phyloP scores from a whole-genome alignment of 768 basidiomycete genomes.

The Hygrophorus russula region DNA sequence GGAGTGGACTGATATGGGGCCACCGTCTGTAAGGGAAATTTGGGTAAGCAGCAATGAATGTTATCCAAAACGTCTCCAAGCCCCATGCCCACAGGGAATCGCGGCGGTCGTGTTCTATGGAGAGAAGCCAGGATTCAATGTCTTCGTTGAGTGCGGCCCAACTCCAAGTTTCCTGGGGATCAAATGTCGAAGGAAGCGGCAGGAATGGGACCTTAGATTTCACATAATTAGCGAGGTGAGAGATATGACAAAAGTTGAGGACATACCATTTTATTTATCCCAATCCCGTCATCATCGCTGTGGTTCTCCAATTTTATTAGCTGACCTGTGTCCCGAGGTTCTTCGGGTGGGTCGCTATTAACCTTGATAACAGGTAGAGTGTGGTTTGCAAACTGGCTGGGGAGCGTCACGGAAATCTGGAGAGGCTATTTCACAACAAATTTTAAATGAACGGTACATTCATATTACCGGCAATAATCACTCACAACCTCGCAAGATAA shows the following conservation, averaged over 20 bases:
- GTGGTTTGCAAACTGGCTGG: too few species aligned
- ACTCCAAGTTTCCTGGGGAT: conserved; percentile 1
- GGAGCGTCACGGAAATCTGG: too few species aligned
- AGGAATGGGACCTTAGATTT: conserved; percentile 1
- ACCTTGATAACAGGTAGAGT: too few species aligned
- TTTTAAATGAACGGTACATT: too few species aligned
- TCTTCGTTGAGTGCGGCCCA: conserved; percentile 5
- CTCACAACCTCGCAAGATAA: too few species aligned
- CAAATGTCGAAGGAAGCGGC: conserved; percentile 4
- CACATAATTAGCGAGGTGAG: not conserved
- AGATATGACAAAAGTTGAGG: not conserved
- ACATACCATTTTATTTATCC: too few species aligned
- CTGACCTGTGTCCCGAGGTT: too few species aligned
- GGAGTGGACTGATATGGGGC: conserved; percentile 4
- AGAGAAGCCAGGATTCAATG: conserved; percentile 4
- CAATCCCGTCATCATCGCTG: too few species aligned
- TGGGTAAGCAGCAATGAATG: conserved; percentile 7
- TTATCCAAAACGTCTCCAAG: conserved; percentile 6
- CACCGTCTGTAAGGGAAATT: conserved; percentile 7
- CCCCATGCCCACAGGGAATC: conserved; percentile 4
- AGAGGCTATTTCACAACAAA: too few species aligned
- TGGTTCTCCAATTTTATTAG: too few species aligned
- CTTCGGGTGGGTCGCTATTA: too few species aligned
- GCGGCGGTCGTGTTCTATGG: not conserved
- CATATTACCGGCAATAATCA: too few species aligned